Base-by-base conservation (phyloP, 2,329 filamentous ascomycete species). In the Elsinoe arachidis region DNA sequence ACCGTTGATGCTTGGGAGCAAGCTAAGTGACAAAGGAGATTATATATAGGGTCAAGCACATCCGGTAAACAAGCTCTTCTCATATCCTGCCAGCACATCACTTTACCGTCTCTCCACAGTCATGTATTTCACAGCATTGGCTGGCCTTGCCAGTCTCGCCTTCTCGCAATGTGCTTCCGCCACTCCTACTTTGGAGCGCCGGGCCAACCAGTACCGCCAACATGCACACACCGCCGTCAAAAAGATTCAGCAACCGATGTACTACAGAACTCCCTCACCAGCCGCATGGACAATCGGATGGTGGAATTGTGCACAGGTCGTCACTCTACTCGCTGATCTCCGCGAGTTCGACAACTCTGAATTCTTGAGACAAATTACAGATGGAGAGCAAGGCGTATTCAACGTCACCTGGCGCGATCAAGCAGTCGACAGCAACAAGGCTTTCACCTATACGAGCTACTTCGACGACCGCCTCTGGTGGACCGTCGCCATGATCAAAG, bases 391-490 rank as follows among this genome's bases (percentile, higher is more conserved):
- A 10, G 56, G 59, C 3, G 39, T 58, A 23, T 60, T 60, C 51
- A 47, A 49, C 4, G 34, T 47, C 19, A 58, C 55, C 9, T 5
- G 54, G 21, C n/a, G 11, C 5, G 39, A 12, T 11, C 56, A 60
- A 23, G 33, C 41, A 35, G 21, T 23, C 14, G 52, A 60, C 21
- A 34, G 9, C 41, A 55, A 52, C 7, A 52, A 44, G 0, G 55
- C 55, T 9, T 52, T 60, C 1, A 37, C 37, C 23, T 60, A 54
- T 39, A 52, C 73, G 39, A 70, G 69, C 37, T 77, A 68, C 58
- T 79, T 80, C 62, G 79, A 81, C 55, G 79, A 81, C 58, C 76
- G 80, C 59, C 75, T 72, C 1, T 78, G 76, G 76, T 78, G 78
- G 78, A 76, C 76, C 2, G 65, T 81, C 6, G 78, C 72, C 19